These are phyloP conservation scores for Fusarium sp. DNA, from an alignment of 2,329 filamentous ascomycete genomes.

Conservation along the genomic window DNA sequence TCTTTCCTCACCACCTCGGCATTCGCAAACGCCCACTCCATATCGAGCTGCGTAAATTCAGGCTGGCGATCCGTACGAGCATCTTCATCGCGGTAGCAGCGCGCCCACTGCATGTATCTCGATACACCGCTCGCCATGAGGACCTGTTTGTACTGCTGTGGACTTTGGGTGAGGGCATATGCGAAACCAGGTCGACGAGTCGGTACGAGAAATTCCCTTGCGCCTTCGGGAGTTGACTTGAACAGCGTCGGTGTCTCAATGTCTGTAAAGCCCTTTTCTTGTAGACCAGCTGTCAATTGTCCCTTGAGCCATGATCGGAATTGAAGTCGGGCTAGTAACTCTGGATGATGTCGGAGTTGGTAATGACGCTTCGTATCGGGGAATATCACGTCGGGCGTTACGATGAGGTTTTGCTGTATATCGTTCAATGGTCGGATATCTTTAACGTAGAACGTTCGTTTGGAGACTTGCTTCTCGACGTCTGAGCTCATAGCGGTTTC, in stretches of 20 bases:
- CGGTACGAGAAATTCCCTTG: conserved; percentile 93
- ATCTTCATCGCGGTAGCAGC: conserved; percentile 96
- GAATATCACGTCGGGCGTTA: conserved; percentile 80
- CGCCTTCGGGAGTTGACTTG: conserved; percentile 97
- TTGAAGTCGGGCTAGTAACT: conserved; percentile 74
- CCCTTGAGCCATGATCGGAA: conserved; percentile 74
- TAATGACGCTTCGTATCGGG: conserved; percentile 81
- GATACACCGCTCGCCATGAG: conserved; percentile 90
- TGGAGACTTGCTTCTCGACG: conserved; percentile 42
- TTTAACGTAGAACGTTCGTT: conserved; percentile 76
- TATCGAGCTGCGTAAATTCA: conserved; percentile 93
- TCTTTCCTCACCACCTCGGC: conserved; percentile 49
- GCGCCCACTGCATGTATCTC: conserved; percentile 91
- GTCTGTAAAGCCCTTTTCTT: conserved; percentile 74
- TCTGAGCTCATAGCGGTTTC: conserved; percentile 41
- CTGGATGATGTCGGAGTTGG: conserved; percentile 81
- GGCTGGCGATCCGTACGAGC: conserved; percentile 92
- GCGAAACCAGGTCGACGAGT: conserved; percentile 80
- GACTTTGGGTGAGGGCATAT: conserved; percentile 94
- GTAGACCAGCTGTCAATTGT: conserved; percentile 66
- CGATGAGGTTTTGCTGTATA: conserved; percentile 73
- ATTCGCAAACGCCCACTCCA: conserved; percentile 91
- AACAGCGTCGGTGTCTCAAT: conserved; percentile 95
- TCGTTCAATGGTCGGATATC: conserved; percentile 52
- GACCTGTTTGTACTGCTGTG: conserved; percentile 98